Conservation (phyloP, 352 stramenopile species). For the Elongisporangium senticosum region DNA sequence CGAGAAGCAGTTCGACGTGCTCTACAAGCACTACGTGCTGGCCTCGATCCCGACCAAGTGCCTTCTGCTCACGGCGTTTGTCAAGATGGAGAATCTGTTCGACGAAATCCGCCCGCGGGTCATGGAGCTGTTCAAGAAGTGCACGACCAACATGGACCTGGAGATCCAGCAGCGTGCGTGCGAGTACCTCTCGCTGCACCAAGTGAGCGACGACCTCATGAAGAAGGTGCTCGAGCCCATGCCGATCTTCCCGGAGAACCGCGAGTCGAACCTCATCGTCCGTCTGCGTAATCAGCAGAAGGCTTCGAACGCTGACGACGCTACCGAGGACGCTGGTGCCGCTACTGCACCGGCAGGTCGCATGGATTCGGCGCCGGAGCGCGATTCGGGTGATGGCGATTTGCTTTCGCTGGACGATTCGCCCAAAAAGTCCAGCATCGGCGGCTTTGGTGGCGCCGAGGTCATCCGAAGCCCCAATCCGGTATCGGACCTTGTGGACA, state of each 20-base stretch:
- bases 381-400: slow-evolving; percentile 22
- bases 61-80: slow-evolving; percentile 94
- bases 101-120: slow-evolving; percentile 86
- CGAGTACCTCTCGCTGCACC: slow-evolving; percentile 93
- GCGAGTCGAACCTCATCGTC: slow-evolving; percentile 63
- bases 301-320: slow-evolving; percentile 19
- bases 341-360: slow-evolving; percentile 10
- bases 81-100: slow-evolving; percentile 92
- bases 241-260: slow-evolving; percentile 94
- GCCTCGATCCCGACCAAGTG: slow-evolving; percentile 82
- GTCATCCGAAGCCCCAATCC: slow-evolving; percentile 44
- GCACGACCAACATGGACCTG: slow-evolving; percentile 92
- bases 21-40: slow-evolving; percentile 95
- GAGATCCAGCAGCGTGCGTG: slow-evolving; percentile 97
- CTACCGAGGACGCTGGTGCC: slow-evolving; percentile 3
- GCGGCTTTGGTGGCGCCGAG: slow-evolving; percentile 16
- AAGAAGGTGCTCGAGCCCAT: slow-evolving; percentile 96
- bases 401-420: slow-evolving; percentile 47
- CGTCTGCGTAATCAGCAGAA: slow-evolving; percentile 73
- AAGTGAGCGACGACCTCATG: slow-evolving; percentile 82
- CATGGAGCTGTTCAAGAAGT: slow-evolving; percentile 89
- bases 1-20: slow-evolving; percentile 92
- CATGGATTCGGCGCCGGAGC: slow-evolving; percentile 11
- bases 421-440: slow-evolving; percentile 16
- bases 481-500: slow-evolving; percentile 45